phyloP scores from a whole-genome alignment of 106 monocot species.

The Apostasia ramifera region DNA sequence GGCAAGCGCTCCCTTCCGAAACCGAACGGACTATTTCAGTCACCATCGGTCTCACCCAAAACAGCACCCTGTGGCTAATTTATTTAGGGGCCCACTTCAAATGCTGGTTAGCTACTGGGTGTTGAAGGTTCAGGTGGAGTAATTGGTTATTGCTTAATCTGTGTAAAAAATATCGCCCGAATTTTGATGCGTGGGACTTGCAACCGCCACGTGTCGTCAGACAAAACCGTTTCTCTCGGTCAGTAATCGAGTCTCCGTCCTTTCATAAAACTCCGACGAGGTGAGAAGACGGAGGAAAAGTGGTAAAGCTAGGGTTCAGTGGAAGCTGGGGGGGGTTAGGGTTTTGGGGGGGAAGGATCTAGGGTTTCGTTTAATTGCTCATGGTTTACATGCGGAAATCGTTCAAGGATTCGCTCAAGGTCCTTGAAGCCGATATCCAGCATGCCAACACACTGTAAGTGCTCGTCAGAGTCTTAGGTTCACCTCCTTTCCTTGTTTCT shows the following conservation, averaged over 20 bases:
- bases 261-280: background rate
- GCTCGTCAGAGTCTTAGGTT: background rate
- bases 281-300: background rate
- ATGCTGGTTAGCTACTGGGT: no score
- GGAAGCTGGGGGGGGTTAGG: background rate
- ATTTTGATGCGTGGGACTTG: background rate
- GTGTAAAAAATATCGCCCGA: background rate
- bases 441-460: slow-evolving; percentile 96
- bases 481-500: background rate
- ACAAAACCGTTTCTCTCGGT: background rate
- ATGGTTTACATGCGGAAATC: slow-evolving; percentile 74
- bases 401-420: slow-evolving; percentile 97
- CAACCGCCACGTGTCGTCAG: background rate
- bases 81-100: no score
- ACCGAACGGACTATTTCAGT: background rate
- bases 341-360: slow-evolving; percentile 1
- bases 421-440: slow-evolving; percentile 97
- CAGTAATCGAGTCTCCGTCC: no score
- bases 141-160: no score
- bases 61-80: background rate
- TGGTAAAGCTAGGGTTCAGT: slow-evolving; percentile 4
- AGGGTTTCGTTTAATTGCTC: slow-evolving; percentile 32
- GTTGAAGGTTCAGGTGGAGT: no score
- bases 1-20: background rate
- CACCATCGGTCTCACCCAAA: background rate